These are phyloP conservation scores for Suillus fuscotomentosus DNA, from an alignment of 768 basidiomycete genomes.

Conservation along the genomic window DNA sequence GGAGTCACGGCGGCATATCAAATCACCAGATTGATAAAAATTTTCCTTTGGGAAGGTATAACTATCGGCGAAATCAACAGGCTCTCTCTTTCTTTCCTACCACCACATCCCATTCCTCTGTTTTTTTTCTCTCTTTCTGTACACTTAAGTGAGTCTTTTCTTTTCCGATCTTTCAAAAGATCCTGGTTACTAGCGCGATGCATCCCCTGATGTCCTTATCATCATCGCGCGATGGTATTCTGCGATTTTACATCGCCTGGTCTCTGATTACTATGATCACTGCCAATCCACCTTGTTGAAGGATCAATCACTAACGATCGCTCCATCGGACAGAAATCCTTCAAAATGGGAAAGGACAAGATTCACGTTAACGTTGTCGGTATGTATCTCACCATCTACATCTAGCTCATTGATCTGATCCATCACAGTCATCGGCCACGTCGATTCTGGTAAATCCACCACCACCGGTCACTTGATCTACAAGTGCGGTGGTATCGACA, in stretches of 20 bases:
- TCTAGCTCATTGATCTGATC: conserved; percentile 28
- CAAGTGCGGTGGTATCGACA: conserved; percentile 99
- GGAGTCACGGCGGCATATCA: conserved; percentile 47
- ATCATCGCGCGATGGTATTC: conserved; percentile 16
- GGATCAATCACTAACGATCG: conserved; percentile 13
- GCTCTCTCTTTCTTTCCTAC: conserved; percentile 35
- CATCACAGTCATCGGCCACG: conserved; percentile 88
- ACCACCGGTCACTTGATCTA: conserved; percentile 99
- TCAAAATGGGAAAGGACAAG: conserved; percentile 96
- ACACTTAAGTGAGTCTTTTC: conserved; percentile 41
- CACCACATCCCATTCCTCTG: conserved; percentile 33
- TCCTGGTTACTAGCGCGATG: conserved; percentile 12
- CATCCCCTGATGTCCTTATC: conserved; percentile 21
- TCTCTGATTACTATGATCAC: conserved; percentile 21
- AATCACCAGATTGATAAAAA: conserved; percentile 65
- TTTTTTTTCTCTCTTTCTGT: conserved; percentile 37
- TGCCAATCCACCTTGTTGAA: conserved; percentile 15
- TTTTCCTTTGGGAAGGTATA: conserved; percentile 55
- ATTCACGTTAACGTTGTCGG: conserved; percentile 97
- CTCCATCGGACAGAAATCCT: conserved; percentile 41
- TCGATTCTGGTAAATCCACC: conserved; percentile 99
- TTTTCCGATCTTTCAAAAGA: conserved; percentile 6
- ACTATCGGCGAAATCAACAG: conserved; percentile 50
- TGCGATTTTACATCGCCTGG: conserved; percentile 5
- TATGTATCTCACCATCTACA: conserved; percentile 43